These are phyloP conservation scores for Akanthomyces muscarius DNA, from an alignment of 2,329 filamentous ascomycete genomes.

Conservation along the genomic window DNA sequence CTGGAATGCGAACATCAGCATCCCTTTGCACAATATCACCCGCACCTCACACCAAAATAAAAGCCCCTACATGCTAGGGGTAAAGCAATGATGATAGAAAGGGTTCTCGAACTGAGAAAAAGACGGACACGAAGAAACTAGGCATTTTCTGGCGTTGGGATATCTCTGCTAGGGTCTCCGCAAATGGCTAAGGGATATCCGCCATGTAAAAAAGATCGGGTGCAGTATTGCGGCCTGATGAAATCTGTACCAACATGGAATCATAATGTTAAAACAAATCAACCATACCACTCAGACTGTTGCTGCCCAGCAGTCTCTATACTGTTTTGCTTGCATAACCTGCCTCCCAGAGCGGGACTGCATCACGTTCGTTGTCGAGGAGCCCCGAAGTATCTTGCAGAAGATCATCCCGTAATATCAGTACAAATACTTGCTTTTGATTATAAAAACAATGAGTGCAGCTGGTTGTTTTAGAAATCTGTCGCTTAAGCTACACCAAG, in stretches of 20 bases:
- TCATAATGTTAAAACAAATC: neutral
- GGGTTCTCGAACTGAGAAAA: neutral
- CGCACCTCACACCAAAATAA: neutral
- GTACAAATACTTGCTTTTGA: too few species aligned
- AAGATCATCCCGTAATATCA: too few species aligned
- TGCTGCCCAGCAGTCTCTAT: neutral
- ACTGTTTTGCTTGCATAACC: neutral
- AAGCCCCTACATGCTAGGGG: neutral
- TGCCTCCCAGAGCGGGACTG: too few species aligned
- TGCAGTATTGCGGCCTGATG: neutral
- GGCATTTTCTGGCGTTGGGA: slow-evolving; percentile 8
- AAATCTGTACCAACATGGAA: slow-evolving; percentile 14
- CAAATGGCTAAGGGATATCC: neutral
- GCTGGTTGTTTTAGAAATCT: too few species aligned
- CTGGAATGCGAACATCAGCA: neutral
- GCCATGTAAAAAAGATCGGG: slow-evolving; percentile 1
- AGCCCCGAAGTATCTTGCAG: too few species aligned
- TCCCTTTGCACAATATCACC: slow-evolving; percentile 10
- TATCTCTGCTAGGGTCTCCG: slow-evolving; percentile 1
- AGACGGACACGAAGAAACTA: neutral
- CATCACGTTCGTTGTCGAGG: too few species aligned
- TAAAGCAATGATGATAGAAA: slow-evolving; percentile 3
- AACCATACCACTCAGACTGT: neutral
- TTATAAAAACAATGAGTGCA: too few species aligned
- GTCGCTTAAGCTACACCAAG: too few species aligned